Evolutionary conservation across 2,329 filamentous ascomycete species (phyloP), one percentile per base, ranked within the genome.

Genomic region (Pseudogymnoascus sp.): DNA sequence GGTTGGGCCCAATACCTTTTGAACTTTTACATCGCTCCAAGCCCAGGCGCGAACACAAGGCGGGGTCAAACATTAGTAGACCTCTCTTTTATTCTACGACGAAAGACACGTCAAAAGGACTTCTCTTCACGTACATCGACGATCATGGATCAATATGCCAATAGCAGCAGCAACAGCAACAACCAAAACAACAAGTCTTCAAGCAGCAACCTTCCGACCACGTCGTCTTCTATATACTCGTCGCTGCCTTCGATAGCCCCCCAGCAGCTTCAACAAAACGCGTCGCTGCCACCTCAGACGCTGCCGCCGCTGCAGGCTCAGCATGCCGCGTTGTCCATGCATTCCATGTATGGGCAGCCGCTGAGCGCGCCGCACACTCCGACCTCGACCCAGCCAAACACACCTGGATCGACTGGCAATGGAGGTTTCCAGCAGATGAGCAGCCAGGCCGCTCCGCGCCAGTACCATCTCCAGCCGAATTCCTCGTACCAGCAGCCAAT

Each of bases 321-420:
- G 68, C 77, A 78, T 62, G 73, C 75, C 66, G 74, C 74, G 66
- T 73, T 75, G 66, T 74, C 76, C 65, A 80, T 82, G 77, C 78
- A 81, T 67, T 75, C 77, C 60, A 74, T 79, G 62, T 86, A 86
- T 75, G 80, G 80, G 62, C 83, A 75, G 69, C 81, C 85, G 71
- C 80, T 81, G 67, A 74, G 72, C 65, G 70, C 70, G 35, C 69
- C 70, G 57, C 83, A 86, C 69, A 85, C 83, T 50, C 84, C 84
- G 69, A 85, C 83, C 20, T 81, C 83, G 54, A 80, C 81, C n/a
- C 85, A 84, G 14, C 83, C 84, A 37, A 85, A 83, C 70, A 84
- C 83, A 28, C 83, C 84, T 37, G 81, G 79, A 61, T 81, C 82
- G 37, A 74, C 76, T 59, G 78, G 75, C 71, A 79, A 76, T 68